Evolutionary conservation across 495 filamentous ascomycete genomes (phyloP).

Genomic region (Aspergillus diversus): DNA sequence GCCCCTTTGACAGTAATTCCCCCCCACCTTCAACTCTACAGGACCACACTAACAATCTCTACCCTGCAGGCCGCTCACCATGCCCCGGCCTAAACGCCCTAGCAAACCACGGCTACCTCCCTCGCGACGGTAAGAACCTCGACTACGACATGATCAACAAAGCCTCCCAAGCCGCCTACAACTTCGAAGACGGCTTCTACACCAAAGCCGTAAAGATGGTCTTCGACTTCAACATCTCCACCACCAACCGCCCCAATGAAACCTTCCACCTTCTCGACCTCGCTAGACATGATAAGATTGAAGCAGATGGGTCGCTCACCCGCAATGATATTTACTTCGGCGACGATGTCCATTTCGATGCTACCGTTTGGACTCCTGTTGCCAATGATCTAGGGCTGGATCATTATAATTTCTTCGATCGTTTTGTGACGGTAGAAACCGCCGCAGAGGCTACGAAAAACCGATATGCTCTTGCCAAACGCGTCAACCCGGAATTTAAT

Average conservation of each 20-base stretch:
- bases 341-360: conserved; percentile 13
- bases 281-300: conserved; percentile 2
- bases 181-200: conserved; percentile 4
- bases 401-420: neutral
- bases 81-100: conserved; percentile 58
- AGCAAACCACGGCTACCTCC: conserved; percentile 60
- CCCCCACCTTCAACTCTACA: too few relatives aligned
- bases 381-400: conserved; percentile 1
- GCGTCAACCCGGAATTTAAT: conserved; percentile 8
- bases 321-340: conserved; percentile 11
- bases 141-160: neutral
- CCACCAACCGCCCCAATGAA: neutral
- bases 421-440: conserved; percentile 1
- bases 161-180: conserved; percentile 8
- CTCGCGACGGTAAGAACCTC: conserved; percentile 30
- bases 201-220: conserved; percentile 2
- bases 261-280: conserved; percentile 17
- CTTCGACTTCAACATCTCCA: conserved; percentile 11
- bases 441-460: neutral
- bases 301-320: conserved; percentile 6
- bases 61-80: conserved; percentile 20
- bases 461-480: neutral
- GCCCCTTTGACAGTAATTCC: neutral
- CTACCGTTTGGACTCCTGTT: conserved; percentile 4
- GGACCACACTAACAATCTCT: too few relatives aligned